These are phyloP conservation scores for Apophysomyces variabilis DNA, from an alignment of 371 early-diverging fungal genomes.

Conservation along the genomic window DNA sequence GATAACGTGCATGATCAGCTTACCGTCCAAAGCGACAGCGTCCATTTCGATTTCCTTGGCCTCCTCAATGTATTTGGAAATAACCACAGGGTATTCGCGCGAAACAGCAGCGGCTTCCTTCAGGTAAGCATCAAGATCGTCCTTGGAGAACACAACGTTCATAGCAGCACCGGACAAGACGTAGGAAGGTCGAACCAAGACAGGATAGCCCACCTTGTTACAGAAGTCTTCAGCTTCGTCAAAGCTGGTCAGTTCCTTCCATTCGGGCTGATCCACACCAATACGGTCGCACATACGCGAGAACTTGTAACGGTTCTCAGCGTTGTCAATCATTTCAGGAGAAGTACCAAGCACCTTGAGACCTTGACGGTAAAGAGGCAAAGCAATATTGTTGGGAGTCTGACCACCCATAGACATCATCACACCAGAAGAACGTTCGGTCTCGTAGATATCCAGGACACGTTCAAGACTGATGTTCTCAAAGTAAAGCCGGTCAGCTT, in stretches of 20 bases:
- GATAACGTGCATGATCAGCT: constrained; percentile 86
- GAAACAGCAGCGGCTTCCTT: constrained; percentile 89
- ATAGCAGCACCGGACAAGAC: constrained; percentile 96
- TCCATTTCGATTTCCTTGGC: constrained; percentile 97
- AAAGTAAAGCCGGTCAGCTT: constrained; percentile 94
- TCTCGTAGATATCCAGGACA: constrained; percentile 93
- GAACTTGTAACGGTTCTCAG: constrained; percentile 96
- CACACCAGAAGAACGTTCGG: constrained; percentile 82
- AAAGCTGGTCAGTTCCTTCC: constrained; percentile 89
- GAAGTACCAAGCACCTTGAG: constrained; percentile 91
- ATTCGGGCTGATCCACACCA: constrained; percentile 94
- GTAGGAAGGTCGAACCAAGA: constrained; percentile 94
- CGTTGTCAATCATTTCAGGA: constrained; percentile 93
- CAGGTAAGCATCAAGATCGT: constrained; percentile 81
- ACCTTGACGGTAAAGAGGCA: constrained; percentile 82
- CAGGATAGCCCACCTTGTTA: constrained; percentile 88
- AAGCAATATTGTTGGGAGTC: constrained; percentile 95
- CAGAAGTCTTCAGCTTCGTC: constrained; percentile 87
- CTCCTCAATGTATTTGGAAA: constrained; percentile 94
- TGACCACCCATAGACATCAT: constrained; percentile 96
- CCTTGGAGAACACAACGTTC: constrained; percentile 88
- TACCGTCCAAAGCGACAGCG: constrained; percentile 91
- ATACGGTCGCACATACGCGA: constrained; percentile 92
- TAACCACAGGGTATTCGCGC: constrained; percentile 92
- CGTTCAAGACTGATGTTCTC: constrained; percentile 91